A percentile compares a stretch with the other conserved stretches of the same genome.
These are phyloP conservation scores for Alternaria viburni DNA, from an alignment of 2,329 filamentous ascomycete species.

Conservation along the genomic window DNA sequence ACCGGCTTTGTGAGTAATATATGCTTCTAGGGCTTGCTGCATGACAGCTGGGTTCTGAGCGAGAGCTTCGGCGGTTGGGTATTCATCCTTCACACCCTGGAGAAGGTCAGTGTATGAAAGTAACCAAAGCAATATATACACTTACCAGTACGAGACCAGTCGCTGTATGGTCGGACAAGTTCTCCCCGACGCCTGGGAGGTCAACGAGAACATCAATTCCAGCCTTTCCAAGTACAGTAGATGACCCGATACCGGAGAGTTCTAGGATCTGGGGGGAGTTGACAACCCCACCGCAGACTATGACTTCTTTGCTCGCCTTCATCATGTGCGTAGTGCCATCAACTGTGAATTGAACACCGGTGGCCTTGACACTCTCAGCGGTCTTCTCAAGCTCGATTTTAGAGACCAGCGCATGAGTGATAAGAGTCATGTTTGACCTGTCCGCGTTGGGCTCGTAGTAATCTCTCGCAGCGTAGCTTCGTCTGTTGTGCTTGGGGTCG, in stretches of 20 bases:
- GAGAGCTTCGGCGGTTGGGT: conserved; percentile 34
- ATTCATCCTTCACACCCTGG: conserved; percentile 35
- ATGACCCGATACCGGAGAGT: conserved; percentile 39
- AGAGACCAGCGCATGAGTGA: conserved; percentile 56
- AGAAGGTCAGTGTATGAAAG: not conserved
- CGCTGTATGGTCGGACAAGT: conserved; percentile 45
- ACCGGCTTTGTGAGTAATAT: conserved; percentile 34
- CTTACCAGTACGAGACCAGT: conserved; percentile 26
- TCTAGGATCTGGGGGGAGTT: conserved; percentile 43
- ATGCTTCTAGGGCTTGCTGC: conserved; percentile 37
- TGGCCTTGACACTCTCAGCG: conserved; percentile 49
- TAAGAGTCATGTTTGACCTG: conserved; percentile 55
- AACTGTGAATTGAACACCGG: conserved; percentile 46
- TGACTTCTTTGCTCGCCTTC: conserved; percentile 39
- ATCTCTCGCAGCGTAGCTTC: conserved; percentile 46
- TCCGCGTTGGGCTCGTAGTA: conserved; percentile 46
- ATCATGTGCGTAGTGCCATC: conserved; percentile 40
- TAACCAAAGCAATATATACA: not conserved
- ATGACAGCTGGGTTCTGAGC: conserved; percentile 23
- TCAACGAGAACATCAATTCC: conserved; percentile 39
- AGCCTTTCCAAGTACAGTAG: conserved; percentile 31
- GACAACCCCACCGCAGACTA: conserved; percentile 35
- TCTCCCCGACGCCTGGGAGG: conserved; percentile 42
- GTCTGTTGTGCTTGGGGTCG: conserved; percentile 28
- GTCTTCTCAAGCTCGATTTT: conserved; percentile 55